Percentiles rank a stretch among this genome's conserved stretches.
Evolutionary conservation across 2,329 filamentous ascomycete genomes (phyloP).

Genomic region (Scopulariopsis brevicaulis): DNA sequence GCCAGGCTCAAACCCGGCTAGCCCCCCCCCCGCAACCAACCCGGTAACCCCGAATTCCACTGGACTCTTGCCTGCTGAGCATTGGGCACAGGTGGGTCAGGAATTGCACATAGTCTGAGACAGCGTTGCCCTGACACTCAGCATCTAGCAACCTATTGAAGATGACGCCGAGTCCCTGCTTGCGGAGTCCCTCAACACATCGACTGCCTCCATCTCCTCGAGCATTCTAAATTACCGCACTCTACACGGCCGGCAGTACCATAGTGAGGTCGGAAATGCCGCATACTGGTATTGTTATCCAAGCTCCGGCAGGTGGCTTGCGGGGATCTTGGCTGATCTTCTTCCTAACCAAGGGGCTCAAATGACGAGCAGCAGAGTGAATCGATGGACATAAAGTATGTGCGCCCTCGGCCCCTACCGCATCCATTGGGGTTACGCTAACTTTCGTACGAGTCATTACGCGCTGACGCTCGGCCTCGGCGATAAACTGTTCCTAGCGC

Average conservation of each 20-base stretch:
- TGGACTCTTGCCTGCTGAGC: slow-evolving; percentile 1
- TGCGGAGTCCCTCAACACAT: neutral
- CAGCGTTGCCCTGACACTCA: neutral
- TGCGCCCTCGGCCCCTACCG: neutral
- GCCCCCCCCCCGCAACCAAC: neutral
- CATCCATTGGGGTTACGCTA: neutral
- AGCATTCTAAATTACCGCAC: slow-evolving; percentile 17
- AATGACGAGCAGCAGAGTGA: slow-evolving; percentile 16
- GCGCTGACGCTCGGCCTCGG: slow-evolving; percentile 11
- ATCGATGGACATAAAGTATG: slow-evolving; percentile 3
- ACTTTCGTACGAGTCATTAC: slow-evolving; percentile 9
- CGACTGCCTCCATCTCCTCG: slow-evolving; percentile 16
- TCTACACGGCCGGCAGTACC: slow-evolving; percentile 17
- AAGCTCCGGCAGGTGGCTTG: neutral
- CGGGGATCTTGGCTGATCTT: neutral
- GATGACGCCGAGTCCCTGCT: neutral
- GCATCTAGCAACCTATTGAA: neutral
- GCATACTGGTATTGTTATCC: slow-evolving; percentile 12
- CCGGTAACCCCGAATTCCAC: neutral
- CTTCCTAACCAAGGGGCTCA: slow-evolving; percentile 8
- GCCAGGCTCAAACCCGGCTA: neutral
- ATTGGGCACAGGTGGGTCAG: slow-evolving; percentile 1
- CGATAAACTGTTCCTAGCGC: slow-evolving; percentile 13
- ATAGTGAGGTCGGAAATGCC: slow-evolving; percentile 14
- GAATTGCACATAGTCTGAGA: neutral